Conservation (phyloP, 2,329 filamentous ascomycete genomes). For the Domatiomyces globalis region DNA sequence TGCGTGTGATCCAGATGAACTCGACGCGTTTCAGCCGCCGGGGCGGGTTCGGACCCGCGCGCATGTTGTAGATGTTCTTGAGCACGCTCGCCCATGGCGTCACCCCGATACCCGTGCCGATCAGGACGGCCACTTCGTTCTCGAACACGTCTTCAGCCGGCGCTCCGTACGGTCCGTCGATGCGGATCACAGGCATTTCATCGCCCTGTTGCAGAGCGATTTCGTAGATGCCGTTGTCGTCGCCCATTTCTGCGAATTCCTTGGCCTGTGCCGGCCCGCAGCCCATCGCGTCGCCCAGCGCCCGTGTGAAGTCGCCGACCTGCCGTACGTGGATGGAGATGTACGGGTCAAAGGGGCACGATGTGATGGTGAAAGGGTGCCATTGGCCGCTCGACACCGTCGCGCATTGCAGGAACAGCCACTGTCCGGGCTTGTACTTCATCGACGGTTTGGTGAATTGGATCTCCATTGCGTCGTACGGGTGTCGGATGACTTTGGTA, state of each 20-base stretch:
- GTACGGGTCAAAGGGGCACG: conserved; percentile 90
- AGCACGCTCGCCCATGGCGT: conserved; percentile 78
- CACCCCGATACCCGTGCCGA: conserved; percentile 69
- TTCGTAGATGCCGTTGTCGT: conserved; percentile 95
- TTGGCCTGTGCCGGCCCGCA: conserved; percentile 76
- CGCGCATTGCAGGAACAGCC: conserved; percentile 91
- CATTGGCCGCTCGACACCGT: conserved; percentile 80
- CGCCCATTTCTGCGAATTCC: conserved; percentile 80
- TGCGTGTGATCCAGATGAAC: conserved; percentile 98
- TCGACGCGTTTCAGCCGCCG: conserved; percentile 83
- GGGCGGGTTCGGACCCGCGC: conserved; percentile 77
- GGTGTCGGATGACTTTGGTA: conserved; percentile 85
- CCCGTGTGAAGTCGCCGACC: conserved; percentile 87
- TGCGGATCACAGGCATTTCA: conserved; percentile 74
- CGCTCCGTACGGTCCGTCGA: conserved; percentile 92
- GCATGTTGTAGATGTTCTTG: conserved; percentile 97
- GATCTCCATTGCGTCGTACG: conserved; percentile 92
- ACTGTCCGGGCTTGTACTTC: conserved; percentile 96
- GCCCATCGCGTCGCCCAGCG: conserved; percentile 91
- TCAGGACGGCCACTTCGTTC: conserved; percentile 66
- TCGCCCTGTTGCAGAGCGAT: conserved; percentile 87
- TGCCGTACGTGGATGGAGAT: conserved; percentile 90
- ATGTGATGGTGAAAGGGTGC: conserved; percentile 99
- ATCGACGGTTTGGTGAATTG: conserved; percentile 94
- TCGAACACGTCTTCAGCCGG: conserved; percentile 97